A percentile compares a stretch with the other conserved stretches of the same genome.
Evolutionary conservation across 345 rosid genomes (phyloP).

Genomic region (Salix exigua): DNA sequence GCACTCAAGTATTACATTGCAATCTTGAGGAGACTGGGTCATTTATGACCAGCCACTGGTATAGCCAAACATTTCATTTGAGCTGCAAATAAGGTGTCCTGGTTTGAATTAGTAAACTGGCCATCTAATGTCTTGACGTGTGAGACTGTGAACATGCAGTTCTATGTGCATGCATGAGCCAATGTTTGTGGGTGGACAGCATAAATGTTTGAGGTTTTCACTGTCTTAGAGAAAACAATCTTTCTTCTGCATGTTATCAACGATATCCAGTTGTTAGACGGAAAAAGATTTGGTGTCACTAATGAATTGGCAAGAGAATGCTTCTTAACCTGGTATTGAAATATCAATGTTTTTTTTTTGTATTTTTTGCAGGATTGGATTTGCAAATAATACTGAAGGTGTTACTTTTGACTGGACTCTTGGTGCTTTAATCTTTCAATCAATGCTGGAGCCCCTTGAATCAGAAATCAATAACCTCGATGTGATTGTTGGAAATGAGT

Average conservation of each 20-base stretch:
- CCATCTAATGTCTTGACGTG: not conserved
- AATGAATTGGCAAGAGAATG: not conserved
- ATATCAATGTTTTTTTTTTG: not conserved
- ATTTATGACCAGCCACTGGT: not conserved
- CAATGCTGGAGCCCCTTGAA: constrained; percentile 24
- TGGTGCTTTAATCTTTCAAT: constrained; percentile 42
- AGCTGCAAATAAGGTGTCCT: not conserved
- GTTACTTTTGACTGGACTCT: constrained; percentile 45
- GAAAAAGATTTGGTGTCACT: not conserved
- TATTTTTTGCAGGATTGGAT: constrained; percentile 24
- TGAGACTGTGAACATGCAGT: not conserved
- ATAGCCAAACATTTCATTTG: not conserved
- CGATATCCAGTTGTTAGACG: not conserved
- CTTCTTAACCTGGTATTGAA: not conserved
- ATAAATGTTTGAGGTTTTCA: not conserved
- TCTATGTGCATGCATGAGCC: too few relatives aligned
- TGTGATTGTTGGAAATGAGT: constrained; percentile 38
- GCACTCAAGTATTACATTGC: too few relatives aligned
- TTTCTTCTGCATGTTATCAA: not conserved
- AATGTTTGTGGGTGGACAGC: not conserved
- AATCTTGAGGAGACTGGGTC: too few relatives aligned
- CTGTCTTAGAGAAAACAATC: not conserved
- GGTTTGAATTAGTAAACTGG: not conserved
- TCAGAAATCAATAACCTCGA: constrained; percentile 16
- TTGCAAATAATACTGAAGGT: constrained; percentile 23